Percentiles rank a stretch among this genome's conserved stretches.
These are phyloP conservation scores for Polygonum aviculare DNA, from an alignment of 148 eudicot species.

Conservation along the genomic window DNA sequence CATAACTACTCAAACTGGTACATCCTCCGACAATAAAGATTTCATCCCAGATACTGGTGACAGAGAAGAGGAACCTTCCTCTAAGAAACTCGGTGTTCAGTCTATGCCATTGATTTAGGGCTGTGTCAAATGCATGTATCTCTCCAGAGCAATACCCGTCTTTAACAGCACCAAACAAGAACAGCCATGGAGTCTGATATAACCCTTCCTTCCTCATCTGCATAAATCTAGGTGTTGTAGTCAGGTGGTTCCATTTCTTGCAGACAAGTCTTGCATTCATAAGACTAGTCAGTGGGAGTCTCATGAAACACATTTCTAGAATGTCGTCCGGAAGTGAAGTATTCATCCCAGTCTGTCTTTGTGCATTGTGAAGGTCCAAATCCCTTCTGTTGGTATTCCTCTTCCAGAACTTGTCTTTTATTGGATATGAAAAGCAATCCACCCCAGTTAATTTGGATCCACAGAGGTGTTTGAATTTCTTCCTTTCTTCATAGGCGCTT, in stretches of 20 bases:
- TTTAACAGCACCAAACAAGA: conserved; percentile 72
- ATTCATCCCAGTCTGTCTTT: conserved; percentile 31
- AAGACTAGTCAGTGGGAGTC: conserved; percentile 88
- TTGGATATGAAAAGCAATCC: conserved; percentile 75
- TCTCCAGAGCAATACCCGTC: conserved; percentile 90
- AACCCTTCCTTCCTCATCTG: conserved; percentile 61
- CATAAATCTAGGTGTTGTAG: conserved; percentile 68
- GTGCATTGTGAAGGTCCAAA: conserved; percentile 27
- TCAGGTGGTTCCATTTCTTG: conserved; percentile 77
- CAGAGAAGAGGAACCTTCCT: conserved; percentile 86
- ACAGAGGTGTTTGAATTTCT: conserved; percentile 38
- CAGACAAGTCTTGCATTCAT: conserved; percentile 95
- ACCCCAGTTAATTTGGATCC: conserved; percentile 57
- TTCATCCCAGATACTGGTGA: conserved; percentile 60
- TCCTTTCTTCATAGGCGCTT: conserved; percentile 57
- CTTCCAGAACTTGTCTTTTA: conserved; percentile 60
- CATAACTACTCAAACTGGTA: conserved; percentile 72
- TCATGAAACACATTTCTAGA: conserved; percentile 86
- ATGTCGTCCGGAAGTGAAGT: conserved; percentile 80
- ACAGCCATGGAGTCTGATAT: conserved; percentile 74
- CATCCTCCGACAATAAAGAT: conserved; percentile 86
- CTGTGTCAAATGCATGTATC: conserved; percentile 71
- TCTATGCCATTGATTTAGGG: conserved; percentile 65
- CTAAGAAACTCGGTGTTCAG: conserved; percentile 52
- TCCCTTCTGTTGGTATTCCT: conserved; percentile 34